Percentiles rank a stretch among this genome's conserved stretches.
These are phyloP conservation scores for Bimuria novae-zelandiae DNA, from an alignment of 2,329 filamentous ascomycete species.

Conservation along the genomic window DNA sequence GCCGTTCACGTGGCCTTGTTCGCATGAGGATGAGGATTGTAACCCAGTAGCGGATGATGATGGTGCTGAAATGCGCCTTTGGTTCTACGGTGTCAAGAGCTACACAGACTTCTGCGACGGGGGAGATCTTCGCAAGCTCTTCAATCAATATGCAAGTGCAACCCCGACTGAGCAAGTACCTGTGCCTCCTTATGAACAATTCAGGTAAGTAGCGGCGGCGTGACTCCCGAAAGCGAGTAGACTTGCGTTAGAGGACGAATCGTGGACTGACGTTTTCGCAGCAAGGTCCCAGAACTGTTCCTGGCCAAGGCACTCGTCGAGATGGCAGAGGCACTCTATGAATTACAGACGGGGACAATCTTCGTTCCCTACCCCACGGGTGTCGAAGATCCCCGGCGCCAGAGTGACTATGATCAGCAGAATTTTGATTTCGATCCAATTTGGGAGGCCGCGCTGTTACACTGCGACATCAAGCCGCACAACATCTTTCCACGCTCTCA, in stretches of 20 bases:
- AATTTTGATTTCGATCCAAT: not conserved
- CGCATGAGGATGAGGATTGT: too few species aligned
- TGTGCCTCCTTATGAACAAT: not conserved
- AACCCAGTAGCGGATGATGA: too few species aligned
- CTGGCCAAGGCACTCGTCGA: not conserved
- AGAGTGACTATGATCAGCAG: not conserved
- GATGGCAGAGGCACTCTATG: not conserved
- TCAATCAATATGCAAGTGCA: not conserved
- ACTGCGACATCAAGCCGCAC: not conserved
- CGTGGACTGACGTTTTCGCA: not conserved
- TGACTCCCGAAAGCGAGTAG: too few species aligned
- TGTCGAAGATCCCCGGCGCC: not conserved
- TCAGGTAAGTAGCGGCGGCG: not conserved
- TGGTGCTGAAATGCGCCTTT: too few species aligned
- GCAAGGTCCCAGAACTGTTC: not conserved
- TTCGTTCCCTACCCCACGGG: not conserved
- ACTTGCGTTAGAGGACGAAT: not conserved
- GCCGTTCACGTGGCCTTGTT: too few species aligned
- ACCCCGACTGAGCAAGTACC: too few species aligned
- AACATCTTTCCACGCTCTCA: not conserved
- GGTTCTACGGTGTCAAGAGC: too few species aligned
- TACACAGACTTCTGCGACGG: not conserved
- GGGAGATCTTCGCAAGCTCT: not conserved
- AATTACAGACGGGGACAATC: not conserved
- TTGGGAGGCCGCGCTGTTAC: not conserved